phyloP scores from a whole-genome alignment of 2,329 filamentous ascomycete species.

The Phyllosticta citrichinensis region DNA sequence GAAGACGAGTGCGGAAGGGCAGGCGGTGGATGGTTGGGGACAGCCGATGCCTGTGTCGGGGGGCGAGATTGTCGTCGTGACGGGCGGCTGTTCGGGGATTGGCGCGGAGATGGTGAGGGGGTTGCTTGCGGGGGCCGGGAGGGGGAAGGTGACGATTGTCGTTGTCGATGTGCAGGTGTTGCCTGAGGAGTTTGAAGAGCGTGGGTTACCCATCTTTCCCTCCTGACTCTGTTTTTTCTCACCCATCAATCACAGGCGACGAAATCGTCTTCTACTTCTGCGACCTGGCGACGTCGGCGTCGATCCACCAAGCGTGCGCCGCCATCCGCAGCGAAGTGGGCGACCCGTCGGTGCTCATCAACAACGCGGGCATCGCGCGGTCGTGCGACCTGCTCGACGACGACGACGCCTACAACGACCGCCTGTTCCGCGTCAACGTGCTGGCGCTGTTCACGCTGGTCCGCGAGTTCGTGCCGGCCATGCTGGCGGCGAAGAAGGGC shows the following conservation, averaged over 20 bases:
- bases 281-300: slow-evolving; percentile 17
- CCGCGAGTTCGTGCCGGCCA: slow-evolving; percentile 22
- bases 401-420: slow-evolving; percentile 18
- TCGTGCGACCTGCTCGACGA: slow-evolving; percentile 13
- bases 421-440: slow-evolving; percentile 22
- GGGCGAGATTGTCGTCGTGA: slow-evolving; percentile 20
- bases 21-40: slow-evolving; percentile 15
- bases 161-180: slow-evolving; percentile 18
- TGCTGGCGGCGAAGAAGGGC: slow-evolving; percentile 21
- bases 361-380: slow-evolving; percentile 22
- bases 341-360: slow-evolving; percentile 21
- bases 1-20: too few species aligned
- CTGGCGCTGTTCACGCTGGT: slow-evolving; percentile 21
- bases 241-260: too few species aligned
- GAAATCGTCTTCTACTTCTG: slow-evolving; percentile 20
- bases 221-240: neutral
- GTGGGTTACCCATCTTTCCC: slow-evolving; percentile 14
- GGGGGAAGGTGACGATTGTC: slow-evolving; percentile 15
- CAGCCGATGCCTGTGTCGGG: slow-evolving; percentile 12
- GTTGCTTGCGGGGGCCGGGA: slow-evolving; percentile 35
- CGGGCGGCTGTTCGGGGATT: slow-evolving; percentile 21
- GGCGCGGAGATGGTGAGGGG: slow-evolving; percentile 22
- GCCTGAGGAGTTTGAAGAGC: slow-evolving; percentile 16
- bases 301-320: slow-evolving; percentile 15
- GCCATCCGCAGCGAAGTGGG: slow-evolving; percentile 17